A percentile compares a stretch with the other conserved stretches of the same genome.
Evolutionary conservation across 176 grass and related monocot species (phyloP).

Genomic region (Lolium multiflorum): DNA sequence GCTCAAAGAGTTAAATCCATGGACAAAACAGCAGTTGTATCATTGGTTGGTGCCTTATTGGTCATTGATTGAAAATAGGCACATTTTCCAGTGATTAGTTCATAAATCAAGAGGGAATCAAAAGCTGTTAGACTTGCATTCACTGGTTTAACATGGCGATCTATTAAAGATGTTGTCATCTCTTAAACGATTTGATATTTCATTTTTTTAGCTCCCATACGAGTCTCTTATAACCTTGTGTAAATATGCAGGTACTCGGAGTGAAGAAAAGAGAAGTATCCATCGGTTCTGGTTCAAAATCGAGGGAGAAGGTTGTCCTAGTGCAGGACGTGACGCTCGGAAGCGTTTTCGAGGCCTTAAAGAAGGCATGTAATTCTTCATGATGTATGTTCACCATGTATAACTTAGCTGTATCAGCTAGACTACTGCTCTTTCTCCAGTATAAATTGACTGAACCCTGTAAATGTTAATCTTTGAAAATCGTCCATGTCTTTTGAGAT

Average conservation of each 20-base stretch:
- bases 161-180: neutral
- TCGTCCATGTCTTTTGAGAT: no score
- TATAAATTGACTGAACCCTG: no score
- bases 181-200: neutral
- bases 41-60: neutral
- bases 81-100: neutral
- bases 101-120: neutral
- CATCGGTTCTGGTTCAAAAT: slow-evolving; percentile 88
- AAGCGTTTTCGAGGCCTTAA: slow-evolving; percentile 75
- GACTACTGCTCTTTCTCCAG: no score
- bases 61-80: neutral
- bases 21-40: neutral
- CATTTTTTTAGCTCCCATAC: neutral
- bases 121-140: neutral
- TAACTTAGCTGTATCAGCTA: neutral
- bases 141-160: neutral
- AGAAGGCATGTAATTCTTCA: slow-evolving; percentile 59
- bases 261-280: slow-evolving; percentile 95
- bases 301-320: slow-evolving; percentile 87
- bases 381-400: slow-evolving; percentile 37
- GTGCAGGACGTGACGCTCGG: slow-evolving; percentile 73
- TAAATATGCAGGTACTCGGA: slow-evolving; percentile 62
- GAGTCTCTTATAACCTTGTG: neutral
- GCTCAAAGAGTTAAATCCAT: neutral
- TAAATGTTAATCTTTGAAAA: no score